Conservation (phyloP, 805 yeast genomes). For the Ascoidea tarda region DNA sequence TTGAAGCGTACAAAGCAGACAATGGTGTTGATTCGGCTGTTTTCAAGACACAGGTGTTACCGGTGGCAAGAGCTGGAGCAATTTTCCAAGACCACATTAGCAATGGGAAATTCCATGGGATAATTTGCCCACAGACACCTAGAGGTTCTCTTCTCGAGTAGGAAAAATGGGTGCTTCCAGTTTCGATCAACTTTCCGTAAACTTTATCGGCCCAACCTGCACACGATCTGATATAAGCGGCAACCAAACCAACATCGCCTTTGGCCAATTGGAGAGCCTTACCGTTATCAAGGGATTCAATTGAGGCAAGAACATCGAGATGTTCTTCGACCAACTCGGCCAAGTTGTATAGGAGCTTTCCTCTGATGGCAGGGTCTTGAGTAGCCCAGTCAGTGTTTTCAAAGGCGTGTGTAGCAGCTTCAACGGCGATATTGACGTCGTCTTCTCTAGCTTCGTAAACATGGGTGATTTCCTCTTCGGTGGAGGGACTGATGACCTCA, state of each 20-base stretch:
- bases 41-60: conserved; percentile 49
- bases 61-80: conserved; percentile 56
- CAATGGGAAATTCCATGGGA: conserved; percentile 65
- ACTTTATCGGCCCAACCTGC: conserved; percentile 43
- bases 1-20: conserved; percentile 43
- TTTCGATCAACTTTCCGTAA: conserved; percentile 31
- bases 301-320: conserved; percentile 32
- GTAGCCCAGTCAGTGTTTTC: conserved; percentile 28
- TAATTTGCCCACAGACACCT: conserved; percentile 60
- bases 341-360: conserved; percentile 25
- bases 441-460: conserved; percentile 36
- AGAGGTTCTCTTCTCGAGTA: conserved; percentile 49
- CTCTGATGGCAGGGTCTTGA: conserved; percentile 30
- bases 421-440: conserved; percentile 37
- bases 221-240: conserved; percentile 32
- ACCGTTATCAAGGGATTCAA: conserved; percentile 41
- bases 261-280: conserved; percentile 32
- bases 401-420: conserved; percentile 61
- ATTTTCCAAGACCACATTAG: conserved; percentile 57
- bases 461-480: conserved; percentile 43
- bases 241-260: conserved; percentile 32
- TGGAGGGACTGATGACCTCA: conserved; percentile 40
- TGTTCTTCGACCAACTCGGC: conserved; percentile 36
- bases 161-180: conserved; percentile 35
- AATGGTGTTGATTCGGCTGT: conserved; percentile 56